Percentiles rank a stretch among this genome's conserved stretches.
These are phyloP conservation scores for Bertia moriformis DNA, from an alignment of 2,329 filamentous ascomycete species.

Conservation along the genomic window DNA sequence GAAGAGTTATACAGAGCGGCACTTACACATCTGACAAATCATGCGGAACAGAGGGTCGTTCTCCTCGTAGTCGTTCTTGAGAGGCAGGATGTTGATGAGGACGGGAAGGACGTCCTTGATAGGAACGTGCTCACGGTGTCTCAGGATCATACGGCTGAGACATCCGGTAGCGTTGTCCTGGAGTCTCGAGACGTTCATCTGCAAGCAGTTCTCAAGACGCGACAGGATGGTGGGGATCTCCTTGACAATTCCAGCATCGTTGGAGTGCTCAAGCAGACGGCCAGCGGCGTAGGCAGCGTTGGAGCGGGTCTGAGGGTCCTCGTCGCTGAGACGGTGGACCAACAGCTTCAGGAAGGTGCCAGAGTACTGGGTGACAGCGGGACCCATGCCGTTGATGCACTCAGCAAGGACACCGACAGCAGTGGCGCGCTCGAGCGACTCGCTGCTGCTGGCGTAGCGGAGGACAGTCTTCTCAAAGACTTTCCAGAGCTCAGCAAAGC, in stretches of 20 bases:
- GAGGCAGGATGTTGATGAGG: constrained; percentile 63
- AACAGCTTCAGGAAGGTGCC: constrained; percentile 63
- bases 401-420: constrained; percentile 87
- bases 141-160: constrained; percentile 79
- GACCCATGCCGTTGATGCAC: constrained; percentile 72
- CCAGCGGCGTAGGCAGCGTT: constrained; percentile 89
- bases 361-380: constrained; percentile 70
- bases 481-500: constrained; percentile 84
- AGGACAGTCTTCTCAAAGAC: constrained; percentile 85
- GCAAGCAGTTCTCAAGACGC: constrained; percentile 75
- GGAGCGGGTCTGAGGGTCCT: constrained; percentile 82
- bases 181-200: constrained; percentile 63
- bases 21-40: constrained; percentile 78
- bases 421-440: constrained; percentile 75
- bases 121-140: constrained; percentile 70
- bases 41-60: constrained; percentile 87
- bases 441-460: constrained; percentile 74
- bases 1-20: constrained; percentile 40
- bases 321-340: constrained; percentile 73
- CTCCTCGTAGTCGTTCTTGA: constrained; percentile 91
- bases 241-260: constrained; percentile 57
- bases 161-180: constrained; percentile 90
- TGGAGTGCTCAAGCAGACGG: constrained; percentile 69
- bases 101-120: constrained; percentile 69
- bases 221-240: constrained; percentile 60